Evolutionary conservation across 305 asterid species (phyloP).

Genomic region (Coffea humblotiana): DNA sequence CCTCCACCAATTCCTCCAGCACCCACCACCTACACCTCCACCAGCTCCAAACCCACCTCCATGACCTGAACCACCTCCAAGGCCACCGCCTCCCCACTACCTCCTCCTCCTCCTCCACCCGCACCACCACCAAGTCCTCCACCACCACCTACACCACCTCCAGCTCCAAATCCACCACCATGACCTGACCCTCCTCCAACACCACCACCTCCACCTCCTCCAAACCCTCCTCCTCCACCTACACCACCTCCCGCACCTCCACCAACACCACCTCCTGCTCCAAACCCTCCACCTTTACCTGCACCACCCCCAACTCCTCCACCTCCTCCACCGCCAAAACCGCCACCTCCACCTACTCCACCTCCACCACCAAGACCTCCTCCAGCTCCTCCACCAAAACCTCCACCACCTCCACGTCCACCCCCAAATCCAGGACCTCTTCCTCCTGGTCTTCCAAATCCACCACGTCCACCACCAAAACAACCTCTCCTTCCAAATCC

Average conservation of each 20-base stretch:
- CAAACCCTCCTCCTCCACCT: constrained; percentile 36
- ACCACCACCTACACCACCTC: not conserved
- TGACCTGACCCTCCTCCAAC: constrained; percentile 22
- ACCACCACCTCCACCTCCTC: constrained; percentile 35
- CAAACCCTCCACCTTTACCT: constrained; percentile 16
- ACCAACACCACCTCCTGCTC: constrained; percentile 24
- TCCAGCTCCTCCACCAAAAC: constrained; percentile 27
- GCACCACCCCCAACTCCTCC: constrained; percentile 4
- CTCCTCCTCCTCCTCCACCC: constrained; percentile 9
- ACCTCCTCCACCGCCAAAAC: constrained; percentile 22
- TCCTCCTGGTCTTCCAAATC: constrained; percentile 21
- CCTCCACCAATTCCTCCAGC: constrained; percentile 13
- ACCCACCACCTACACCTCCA: constrained; percentile 12
- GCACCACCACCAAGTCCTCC: constrained; percentile 1
- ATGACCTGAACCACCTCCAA: constrained; percentile 21
- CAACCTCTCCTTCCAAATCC: constrained; percentile 37
- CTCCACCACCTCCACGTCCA: constrained; percentile 34
- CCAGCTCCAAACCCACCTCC: constrained; percentile 17
- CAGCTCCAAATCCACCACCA: constrained; percentile 27
- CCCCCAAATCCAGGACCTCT: constrained; percentile 27
- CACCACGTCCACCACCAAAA: constrained; percentile 44
- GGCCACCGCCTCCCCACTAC: constrained; percentile 15
- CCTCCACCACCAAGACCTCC: constrained; percentile 28
- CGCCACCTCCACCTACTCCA: constrained; percentile 4
- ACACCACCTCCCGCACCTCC: constrained; percentile 15